Conservation (phyloP, 371 early-diverging fungal genomes). For the Conidiobolus incongruus region DNA sequence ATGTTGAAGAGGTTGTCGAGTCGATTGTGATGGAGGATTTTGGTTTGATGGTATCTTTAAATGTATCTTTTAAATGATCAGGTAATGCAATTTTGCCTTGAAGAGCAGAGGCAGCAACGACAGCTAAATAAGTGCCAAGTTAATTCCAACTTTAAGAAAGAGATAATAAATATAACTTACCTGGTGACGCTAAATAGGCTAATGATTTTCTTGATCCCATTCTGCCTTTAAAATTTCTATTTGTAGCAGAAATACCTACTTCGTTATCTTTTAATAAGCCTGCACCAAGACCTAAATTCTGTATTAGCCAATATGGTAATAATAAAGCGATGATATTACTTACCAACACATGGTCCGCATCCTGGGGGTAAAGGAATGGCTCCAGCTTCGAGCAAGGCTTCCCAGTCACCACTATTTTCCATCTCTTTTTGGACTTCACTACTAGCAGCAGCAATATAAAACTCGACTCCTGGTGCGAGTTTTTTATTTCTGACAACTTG, state of each 20-base stretch:
- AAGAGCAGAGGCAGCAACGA: conserved; percentile 76
- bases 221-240: conserved; percentile 92
- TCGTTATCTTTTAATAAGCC: conserved; percentile 81
- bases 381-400: conserved; percentile 61
- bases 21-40: conserved; percentile 3
- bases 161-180: conserved; percentile 2
- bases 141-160: conserved; percentile 3
- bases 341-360: conserved; percentile 90
- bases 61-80: neutral
- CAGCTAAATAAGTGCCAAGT: conserved; percentile 14
- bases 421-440: conserved; percentile 74
- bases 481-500: conserved; percentile 44
- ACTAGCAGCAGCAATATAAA: conserved; percentile 86
- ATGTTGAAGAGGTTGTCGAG: conserved; percentile 2
- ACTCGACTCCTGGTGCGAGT: conserved; percentile 68
- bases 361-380: conserved; percentile 79
- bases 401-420: conserved; percentile 70
- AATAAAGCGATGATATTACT: conserved; percentile 2
- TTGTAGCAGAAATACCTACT: conserved; percentile 90
- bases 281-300: conserved; percentile 38
- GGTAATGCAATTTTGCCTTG: conserved; percentile 59
- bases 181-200: conserved; percentile 83
- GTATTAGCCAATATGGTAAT: neutral
- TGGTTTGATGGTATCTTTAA: conserved; percentile 2
- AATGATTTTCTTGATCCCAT: conserved; percentile 83